phyloP scores from a whole-genome alignment of 1,139 yeast species.

The Saccharomyces hybrid region DNA sequence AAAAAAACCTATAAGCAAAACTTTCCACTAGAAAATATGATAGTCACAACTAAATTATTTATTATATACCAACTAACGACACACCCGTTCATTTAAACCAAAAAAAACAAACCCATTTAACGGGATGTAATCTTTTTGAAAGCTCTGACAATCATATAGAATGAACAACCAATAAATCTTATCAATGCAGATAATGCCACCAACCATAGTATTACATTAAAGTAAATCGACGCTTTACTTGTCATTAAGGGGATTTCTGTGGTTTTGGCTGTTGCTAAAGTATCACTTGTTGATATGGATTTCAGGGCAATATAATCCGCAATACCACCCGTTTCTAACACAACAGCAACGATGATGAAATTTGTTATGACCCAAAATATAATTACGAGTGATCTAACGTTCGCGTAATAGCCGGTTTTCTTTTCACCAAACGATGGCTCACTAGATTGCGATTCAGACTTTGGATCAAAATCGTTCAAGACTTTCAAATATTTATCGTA shows the following conservation, averaged over 20 bases:
- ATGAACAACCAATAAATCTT: constrained; percentile 59
- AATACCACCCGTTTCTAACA: constrained; percentile 57
- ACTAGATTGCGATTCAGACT: constrained; percentile 36
- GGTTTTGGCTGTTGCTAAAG: constrained; percentile 16
- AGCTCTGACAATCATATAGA: constrained; percentile 46
- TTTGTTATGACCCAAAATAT: constrained; percentile 74
- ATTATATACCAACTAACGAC: neutral
- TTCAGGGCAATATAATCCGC: constrained; percentile 27
- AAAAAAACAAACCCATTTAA: no score
- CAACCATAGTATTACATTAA: constrained; percentile 69
- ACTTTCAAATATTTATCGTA: constrained; percentile 58
- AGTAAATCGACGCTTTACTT: constrained; percentile 47
- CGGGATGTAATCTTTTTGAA: constrained; percentile 18
- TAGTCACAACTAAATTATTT: neutral
- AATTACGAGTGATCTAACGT: constrained; percentile 71
- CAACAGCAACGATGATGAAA: constrained; percentile 62
- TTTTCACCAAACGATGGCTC: constrained; percentile 42
- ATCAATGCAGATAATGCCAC: constrained; percentile 76
- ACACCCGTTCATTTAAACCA: no score
- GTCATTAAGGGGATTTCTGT: constrained; percentile 17
- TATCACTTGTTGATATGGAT: constrained; percentile 20
- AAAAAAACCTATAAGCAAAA: no score
- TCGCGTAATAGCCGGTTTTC: constrained; percentile 64
- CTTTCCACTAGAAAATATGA: no score
- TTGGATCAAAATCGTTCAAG: constrained; percentile 41